phyloP scores from a whole-genome alignment of 2,329 filamentous ascomycete species.

The Venturia asperata region DNA sequence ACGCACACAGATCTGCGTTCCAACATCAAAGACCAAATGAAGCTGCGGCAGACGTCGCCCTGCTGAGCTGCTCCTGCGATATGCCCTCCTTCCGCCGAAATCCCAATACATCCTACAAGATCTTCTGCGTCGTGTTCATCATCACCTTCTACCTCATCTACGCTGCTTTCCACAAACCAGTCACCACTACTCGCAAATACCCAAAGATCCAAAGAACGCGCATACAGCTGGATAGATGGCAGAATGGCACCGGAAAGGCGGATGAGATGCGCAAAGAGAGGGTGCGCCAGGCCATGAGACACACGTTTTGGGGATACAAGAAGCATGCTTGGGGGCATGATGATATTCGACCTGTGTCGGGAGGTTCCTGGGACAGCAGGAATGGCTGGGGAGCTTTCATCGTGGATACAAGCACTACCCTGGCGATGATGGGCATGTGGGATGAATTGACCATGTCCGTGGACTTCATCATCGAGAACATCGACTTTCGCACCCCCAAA shows the following conservation, averaged over 20 bases:
- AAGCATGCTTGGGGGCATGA: slow-evolving; percentile 36
- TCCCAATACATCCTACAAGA: slow-evolving; percentile 37
- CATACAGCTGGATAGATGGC: slow-evolving; percentile 19
- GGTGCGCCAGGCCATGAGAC: slow-evolving; percentile 35
- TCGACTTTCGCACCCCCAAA: slow-evolving; percentile 32
- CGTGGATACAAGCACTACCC: slow-evolving; percentile 35
- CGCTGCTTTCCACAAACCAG: slow-evolving; percentile 31
- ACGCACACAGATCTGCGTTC: slow-evolving; percentile 10
- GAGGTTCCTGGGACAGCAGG: slow-evolving; percentile 29
- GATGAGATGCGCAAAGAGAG: slow-evolving; percentile 30
- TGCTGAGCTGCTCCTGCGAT: background rate
- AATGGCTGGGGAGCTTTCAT: slow-evolving; percentile 40
- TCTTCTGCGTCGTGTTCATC: slow-evolving; percentile 34
- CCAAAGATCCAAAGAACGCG: slow-evolving; percentile 20
- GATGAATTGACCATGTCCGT: slow-evolving; percentile 35
- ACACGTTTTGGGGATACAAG: slow-evolving; percentile 36
- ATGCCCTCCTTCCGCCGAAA: slow-evolving; percentile 27
- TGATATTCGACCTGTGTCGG: slow-evolving; percentile 35
- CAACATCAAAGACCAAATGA: background rate
- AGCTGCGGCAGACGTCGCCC: background rate
- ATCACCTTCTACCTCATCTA: slow-evolving; percentile 36
- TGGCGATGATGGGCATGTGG: slow-evolving; percentile 38
- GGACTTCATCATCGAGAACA: slow-evolving; percentile 31
- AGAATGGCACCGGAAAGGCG: slow-evolving; percentile 22
- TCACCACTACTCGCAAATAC: slow-evolving; percentile 21